Evolutionary conservation across 1,284 basidiomycete species (phyloP).

Genomic region (Heliocybe sulcata): DNA sequence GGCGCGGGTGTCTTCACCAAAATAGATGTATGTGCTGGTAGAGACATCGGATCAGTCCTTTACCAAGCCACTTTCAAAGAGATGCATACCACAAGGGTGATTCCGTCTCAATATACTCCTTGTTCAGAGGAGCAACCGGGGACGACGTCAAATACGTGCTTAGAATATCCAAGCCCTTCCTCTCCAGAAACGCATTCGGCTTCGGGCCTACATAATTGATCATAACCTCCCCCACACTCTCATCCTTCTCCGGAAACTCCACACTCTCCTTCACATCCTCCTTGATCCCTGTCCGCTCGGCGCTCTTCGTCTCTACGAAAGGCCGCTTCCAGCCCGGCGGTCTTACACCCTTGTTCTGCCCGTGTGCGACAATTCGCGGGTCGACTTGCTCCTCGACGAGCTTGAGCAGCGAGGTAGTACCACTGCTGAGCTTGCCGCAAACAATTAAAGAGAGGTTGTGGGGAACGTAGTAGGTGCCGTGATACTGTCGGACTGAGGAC

Average conservation of each 20-base stretch:
- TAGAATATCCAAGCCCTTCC: constrained; percentile 81
- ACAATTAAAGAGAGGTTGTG: constrained; percentile 89
- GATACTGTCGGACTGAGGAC: constrained; percentile 79
- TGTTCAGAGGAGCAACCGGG: constrained; percentile 84
- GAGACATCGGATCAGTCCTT: constrained; percentile 8
- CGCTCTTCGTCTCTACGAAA: constrained; percentile 85
- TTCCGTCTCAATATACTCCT: constrained; percentile 90
- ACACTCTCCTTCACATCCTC: constrained; percentile 57
- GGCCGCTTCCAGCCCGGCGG: constrained; percentile 90
- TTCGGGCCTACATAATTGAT: constrained; percentile 79
- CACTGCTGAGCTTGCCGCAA: constrained; percentile 70
- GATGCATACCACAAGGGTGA: constrained; percentile 74
- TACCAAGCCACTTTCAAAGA: background rate
- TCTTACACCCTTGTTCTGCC: constrained; percentile 56
- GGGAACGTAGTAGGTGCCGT: constrained; percentile 88
- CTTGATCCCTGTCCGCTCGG: constrained; percentile 49
- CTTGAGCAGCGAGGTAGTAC: constrained; percentile 61
- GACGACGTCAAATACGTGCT: constrained; percentile 89
- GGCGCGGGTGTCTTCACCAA: constrained; percentile 75
- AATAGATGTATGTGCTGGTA: constrained; percentile 75
- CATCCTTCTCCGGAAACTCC: constrained; percentile 98
- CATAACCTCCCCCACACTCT: constrained; percentile 86
- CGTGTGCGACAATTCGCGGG: constrained; percentile 70
- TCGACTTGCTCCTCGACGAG: constrained; percentile 81
- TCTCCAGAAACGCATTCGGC: constrained; percentile 68